Base-by-base conservation (phyloP, 192 early-diverging fungal species). In the Entomortierella beljakovae region DNA sequence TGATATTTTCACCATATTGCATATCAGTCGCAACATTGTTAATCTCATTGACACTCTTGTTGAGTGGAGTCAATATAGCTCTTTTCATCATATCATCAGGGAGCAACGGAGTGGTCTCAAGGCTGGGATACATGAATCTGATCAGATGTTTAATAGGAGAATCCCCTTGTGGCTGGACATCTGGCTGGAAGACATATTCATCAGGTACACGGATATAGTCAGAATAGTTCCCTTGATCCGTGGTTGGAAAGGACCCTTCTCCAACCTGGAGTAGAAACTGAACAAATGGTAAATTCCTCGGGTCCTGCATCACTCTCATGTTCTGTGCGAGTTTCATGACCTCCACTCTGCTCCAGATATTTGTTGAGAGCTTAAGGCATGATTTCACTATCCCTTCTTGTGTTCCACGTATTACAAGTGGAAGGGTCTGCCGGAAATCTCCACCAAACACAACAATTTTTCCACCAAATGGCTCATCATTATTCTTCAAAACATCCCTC, bases 261-360 rank as follows among this genome's bases (percentile, higher is more conserved):
- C 68, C 68, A 33, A 65, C 25, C 0, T 56, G 55, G 2, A 73
- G 50, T 1, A 81, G 54, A 18, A 35, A 68, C 23, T 53, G 20
- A 13, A 52, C 49, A 38, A 81, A 72, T 8, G 38, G 10, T 34
- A 51, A 23, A 31, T 68, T 35, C 31, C 61, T 11, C 0, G 60
- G 32, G 3, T 46, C 23, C 3, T 64, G 10, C 3, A 18, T n/a
- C 29, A 76, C 48, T 51, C 61, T 52, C 66, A 76, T 81, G 20
- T 84, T 84, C 23, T 23, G 26, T 2, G 33, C 32, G n/a, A 66
- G 70, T 4, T 6, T 49, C 0, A 76, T 40, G 13, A 46, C 61
- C 23, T 64, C 29, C 8, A 81, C 65, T 40, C 48, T 6, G 2
- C 18, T n/a, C 70, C 72, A 84, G 16, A 80, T 5, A 18, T 25